phyloP scores from a whole-genome alignment of 2,329 filamentous ascomycete species.

The Penicillium italicum region DNA sequence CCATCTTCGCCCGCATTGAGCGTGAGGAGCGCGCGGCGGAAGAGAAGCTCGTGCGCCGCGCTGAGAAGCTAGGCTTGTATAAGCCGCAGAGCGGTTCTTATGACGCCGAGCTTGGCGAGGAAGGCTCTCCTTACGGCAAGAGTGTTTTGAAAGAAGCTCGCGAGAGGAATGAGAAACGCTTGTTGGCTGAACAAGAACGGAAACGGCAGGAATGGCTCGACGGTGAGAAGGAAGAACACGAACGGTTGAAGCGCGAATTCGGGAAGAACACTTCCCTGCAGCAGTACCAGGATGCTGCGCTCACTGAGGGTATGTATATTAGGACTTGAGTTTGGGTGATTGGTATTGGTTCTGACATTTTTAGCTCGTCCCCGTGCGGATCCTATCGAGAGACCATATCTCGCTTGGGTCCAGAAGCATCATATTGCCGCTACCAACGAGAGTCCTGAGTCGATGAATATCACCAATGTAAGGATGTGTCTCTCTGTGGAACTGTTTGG shows the following conservation, averaged over 20 bases:
- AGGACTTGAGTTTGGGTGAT: not conserved
- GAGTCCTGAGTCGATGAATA: slow-evolving; percentile 31
- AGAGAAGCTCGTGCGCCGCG: slow-evolving; percentile 35
- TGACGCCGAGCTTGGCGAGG: slow-evolving; percentile 40
- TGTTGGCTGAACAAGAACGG: slow-evolving; percentile 44
- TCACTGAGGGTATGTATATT: slow-evolving; percentile 33
- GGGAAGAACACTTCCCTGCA: slow-evolving; percentile 37
- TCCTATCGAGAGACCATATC: slow-evolving; percentile 36
- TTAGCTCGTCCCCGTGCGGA: slow-evolving; percentile 41
- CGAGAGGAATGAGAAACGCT: slow-evolving; percentile 39
- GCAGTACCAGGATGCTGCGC: slow-evolving; percentile 34
- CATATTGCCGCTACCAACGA: slow-evolving; percentile 38
- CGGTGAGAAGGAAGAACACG: slow-evolving; percentile 46
- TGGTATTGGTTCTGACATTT: slow-evolving; percentile 9
- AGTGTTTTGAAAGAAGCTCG: slow-evolving; percentile 42
- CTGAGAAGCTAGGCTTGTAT: slow-evolving; percentile 41
- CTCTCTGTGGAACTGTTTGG: not conserved
- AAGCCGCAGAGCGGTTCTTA: slow-evolving; percentile 46
- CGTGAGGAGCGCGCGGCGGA: slow-evolving; percentile 39
- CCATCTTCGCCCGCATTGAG: slow-evolving; percentile 46
- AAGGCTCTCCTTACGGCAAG: slow-evolving; percentile 42
- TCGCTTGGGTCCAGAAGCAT: slow-evolving; percentile 45
- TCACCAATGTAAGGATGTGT: slow-evolving; percentile 34
- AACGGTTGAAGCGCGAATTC: slow-evolving; percentile 31
- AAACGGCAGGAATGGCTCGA: slow-evolving; percentile 52